Conservation (phyloP, 2,329 filamentous ascomycete genomes). For the Epichloe brachyelytri region DNA sequence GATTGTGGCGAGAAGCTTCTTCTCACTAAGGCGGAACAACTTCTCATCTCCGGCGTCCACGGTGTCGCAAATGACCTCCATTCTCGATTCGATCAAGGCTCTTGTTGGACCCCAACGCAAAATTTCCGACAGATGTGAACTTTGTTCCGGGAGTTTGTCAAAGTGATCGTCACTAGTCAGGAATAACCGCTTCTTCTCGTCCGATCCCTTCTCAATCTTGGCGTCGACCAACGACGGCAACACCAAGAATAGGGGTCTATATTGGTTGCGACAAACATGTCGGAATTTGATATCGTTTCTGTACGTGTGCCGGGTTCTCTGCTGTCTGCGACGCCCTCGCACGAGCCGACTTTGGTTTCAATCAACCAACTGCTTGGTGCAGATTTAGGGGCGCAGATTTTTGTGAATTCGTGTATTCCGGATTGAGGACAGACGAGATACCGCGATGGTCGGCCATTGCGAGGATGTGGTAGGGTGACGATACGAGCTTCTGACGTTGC, state of each 20-base stretch:
- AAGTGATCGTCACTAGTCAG: slow-evolving; percentile 60
- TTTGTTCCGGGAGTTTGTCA: slow-evolving; percentile 43
- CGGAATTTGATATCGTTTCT: slow-evolving; percentile 48
- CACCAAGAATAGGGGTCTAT: slow-evolving; percentile 73
- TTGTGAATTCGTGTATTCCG: slow-evolving; percentile 54
- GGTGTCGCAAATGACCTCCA: slow-evolving; percentile 63
- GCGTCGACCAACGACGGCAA: slow-evolving; percentile 53
- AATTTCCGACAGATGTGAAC: slow-evolving; percentile 46
- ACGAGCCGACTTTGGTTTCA: slow-evolving; percentile 17
- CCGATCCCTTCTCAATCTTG: slow-evolving; percentile 25
- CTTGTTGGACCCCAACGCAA: slow-evolving; percentile 35
- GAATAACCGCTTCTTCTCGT: slow-evolving; percentile 47
- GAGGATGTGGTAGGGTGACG: slow-evolving; percentile 46
- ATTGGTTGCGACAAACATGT: slow-evolving; percentile 72
- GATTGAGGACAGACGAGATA: slow-evolving; percentile 50
- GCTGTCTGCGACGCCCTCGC: slow-evolving; percentile 9
- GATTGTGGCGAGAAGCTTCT: slow-evolving; percentile 54
- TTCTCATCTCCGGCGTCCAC: slow-evolving; percentile 72
- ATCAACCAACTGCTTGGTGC: slow-evolving; percentile 52
- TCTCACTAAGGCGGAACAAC: slow-evolving; percentile 69
- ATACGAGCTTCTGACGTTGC: slow-evolving; percentile 42
- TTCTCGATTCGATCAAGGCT: slow-evolving; percentile 46
- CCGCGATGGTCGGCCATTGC: slow-evolving; percentile 39
- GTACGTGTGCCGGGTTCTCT: slow-evolving; percentile 10
- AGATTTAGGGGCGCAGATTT: slow-evolving; percentile 37